These are phyloP conservation scores for Trapa bicornis DNA, from an alignment of 345 rosid genomes.

Conservation along the genomic window DNA sequence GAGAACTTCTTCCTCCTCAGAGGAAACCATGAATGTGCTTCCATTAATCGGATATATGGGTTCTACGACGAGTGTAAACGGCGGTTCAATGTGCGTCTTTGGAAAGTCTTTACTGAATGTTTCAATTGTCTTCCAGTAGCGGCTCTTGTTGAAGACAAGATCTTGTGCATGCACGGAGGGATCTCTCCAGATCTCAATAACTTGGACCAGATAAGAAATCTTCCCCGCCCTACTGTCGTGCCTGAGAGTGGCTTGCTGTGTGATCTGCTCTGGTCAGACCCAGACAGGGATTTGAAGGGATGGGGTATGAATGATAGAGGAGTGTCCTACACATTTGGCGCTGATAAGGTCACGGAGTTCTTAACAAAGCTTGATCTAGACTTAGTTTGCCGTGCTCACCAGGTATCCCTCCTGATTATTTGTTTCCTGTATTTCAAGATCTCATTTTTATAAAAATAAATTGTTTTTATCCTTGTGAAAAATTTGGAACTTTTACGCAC, in stretches of 20 bases:
- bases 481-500: background rate
- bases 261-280: conserved; percentile 97
- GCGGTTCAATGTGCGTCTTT: conserved; percentile 81
- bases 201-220: conserved; percentile 69
- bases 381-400: conserved; percentile 95
- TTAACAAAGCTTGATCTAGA: conserved; percentile 66
- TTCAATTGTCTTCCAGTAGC: conserved; percentile 93
- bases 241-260: conserved; percentile 82
- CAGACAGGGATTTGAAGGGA: conserved; percentile 73
- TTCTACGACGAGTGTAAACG: conserved; percentile 92
- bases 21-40: conserved; percentile 93
- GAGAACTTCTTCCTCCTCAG: conserved; percentile 84
- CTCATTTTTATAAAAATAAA: background rate
- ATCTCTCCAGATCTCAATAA: conserved; percentile 74
- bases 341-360: conserved; percentile 74
- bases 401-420: conserved; percentile 31
- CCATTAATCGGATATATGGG: conserved; percentile 84
- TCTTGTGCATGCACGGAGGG: conserved; percentile 96
- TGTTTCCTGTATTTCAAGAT: background rate
- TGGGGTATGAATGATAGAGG: conserved; percentile 99
- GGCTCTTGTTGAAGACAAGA: conserved; percentile 79
- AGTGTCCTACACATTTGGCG: conserved; percentile 84
- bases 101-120: conserved; percentile 85
- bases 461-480: background rate
- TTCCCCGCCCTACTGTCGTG: conserved; percentile 56